Conservation (phyloP, 2,329 filamentous ascomycete genomes). For the Pseudogymnoascus sp. region DNA sequence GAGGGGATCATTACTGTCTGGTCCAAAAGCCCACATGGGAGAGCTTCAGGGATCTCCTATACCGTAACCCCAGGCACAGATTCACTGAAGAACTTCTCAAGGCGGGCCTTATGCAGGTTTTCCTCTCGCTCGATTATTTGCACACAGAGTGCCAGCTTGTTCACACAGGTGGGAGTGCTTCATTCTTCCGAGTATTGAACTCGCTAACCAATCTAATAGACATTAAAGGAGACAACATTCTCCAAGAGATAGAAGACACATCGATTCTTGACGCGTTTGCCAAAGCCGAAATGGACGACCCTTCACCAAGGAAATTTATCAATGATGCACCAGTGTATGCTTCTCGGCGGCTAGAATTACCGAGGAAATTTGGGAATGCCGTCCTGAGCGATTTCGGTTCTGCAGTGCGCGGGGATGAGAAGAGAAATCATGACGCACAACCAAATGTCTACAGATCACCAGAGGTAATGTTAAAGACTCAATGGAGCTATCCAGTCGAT, state of each 20-base stretch:
- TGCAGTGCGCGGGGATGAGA: slow-evolving; percentile 29
- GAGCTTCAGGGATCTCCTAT: slow-evolving; percentile 31
- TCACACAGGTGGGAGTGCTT: slow-evolving; percentile 32
- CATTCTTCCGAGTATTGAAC: not conserved
- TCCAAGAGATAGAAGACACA: slow-evolving; percentile 31
- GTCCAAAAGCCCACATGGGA: slow-evolving; percentile 37
- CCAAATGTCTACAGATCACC: slow-evolving; percentile 34
- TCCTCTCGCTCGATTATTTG: slow-evolving; percentile 37
- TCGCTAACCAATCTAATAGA: slow-evolving; percentile 19
- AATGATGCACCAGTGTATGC: slow-evolving; percentile 34
- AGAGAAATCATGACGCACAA: slow-evolving; percentile 31
- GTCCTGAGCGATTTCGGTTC: slow-evolving; percentile 43
- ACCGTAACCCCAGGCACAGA: slow-evolving; percentile 25
- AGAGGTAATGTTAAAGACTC: slow-evolving; percentile 37
- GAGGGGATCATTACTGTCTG: slow-evolving; percentile 30
- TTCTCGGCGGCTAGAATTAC: slow-evolving; percentile 32
- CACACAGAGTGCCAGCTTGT: slow-evolving; percentile 37
- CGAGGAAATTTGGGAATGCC: slow-evolving; percentile 25
- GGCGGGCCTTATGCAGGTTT: slow-evolving; percentile 26
- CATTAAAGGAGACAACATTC: slow-evolving; percentile 41
- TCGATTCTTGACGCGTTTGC: slow-evolving; percentile 32
- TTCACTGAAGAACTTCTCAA: slow-evolving; percentile 30
- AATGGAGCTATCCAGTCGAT: slow-evolving; percentile 39
- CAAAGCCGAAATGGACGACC: slow-evolving; percentile 31
- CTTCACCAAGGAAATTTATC: slow-evolving; percentile 34